Evolutionary conservation across 2,329 filamentous ascomycete species (phyloP).

Genomic region (Alternaria triticina): DNA sequence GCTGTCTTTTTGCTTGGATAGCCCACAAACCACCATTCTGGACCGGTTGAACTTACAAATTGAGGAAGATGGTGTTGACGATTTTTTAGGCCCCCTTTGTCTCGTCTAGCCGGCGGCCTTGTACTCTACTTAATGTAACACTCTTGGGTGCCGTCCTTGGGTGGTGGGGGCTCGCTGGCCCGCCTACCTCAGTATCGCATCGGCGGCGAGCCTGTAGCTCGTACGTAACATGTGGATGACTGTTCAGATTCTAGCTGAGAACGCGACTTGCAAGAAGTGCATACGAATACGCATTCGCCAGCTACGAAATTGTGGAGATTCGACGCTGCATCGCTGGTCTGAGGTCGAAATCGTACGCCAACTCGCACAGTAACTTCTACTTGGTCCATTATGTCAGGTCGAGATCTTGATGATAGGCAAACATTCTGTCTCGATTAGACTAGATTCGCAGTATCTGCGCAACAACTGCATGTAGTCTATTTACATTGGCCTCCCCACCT

Average conservation of each 20-base stretch:
- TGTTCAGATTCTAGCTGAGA: not conserved
- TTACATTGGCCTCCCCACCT: not conserved
- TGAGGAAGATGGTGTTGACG: not conserved
- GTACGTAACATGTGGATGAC: not conserved
- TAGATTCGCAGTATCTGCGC: not conserved
- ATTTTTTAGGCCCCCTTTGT: not conserved
- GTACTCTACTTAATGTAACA: too few relatives aligned
- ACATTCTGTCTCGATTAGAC: not conserved
- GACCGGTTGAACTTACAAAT: not conserved
- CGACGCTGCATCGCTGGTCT: not conserved
- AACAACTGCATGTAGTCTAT: not conserved
- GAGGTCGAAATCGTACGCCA: not conserved
- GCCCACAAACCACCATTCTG: not conserved
- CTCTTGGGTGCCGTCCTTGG: not conserved
- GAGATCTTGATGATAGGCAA: not conserved
- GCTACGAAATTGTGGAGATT: not conserved
- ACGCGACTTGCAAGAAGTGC: not conserved
- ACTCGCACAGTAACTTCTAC: not conserved
- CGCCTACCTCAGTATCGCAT: not conserved
- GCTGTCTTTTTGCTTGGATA: not conserved
- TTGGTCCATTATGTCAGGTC: not conserved
- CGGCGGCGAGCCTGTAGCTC: not conserved
- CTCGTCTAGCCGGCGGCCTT: not conserved
- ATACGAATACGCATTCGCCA: not conserved
- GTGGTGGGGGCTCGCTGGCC: not conserved